A percentile compares a stretch with the other conserved stretches of the same genome.
Conservation (phyloP, 1,284 basidiomycete species). For the Ceratobasidium sp. region DNA sequence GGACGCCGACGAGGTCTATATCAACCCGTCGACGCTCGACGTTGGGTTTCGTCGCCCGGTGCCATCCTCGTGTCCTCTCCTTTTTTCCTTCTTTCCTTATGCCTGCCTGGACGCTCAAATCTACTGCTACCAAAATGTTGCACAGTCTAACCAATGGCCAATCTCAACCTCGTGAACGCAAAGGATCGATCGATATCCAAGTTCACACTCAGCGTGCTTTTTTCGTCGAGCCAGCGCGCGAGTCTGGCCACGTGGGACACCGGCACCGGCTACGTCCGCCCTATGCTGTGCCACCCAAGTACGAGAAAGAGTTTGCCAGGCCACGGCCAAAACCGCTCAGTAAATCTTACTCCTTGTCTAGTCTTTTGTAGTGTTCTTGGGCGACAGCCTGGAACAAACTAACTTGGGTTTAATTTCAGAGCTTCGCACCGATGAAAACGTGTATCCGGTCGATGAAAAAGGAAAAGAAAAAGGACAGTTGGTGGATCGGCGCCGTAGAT, state of each 20-base stretch:
- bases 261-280: neutral
- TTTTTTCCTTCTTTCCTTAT: slow-evolving; percentile 18
- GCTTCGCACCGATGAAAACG: neutral
- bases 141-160: neutral
- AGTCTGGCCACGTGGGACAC: neutral
- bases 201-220: slow-evolving; percentile 18
- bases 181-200: slow-evolving; percentile 15
- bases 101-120: slow-evolving; percentile 32
- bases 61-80: neutral
- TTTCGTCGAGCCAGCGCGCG: slow-evolving; percentile 10
- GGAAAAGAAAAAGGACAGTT: neutral
- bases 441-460: neutral
- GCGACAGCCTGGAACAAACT: neutral
- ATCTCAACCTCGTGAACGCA: neutral
- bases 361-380: slow-evolving; percentile 12
- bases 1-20: slow-evolving; percentile 23
- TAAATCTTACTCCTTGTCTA: slow-evolving; percentile 22
- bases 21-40: neutral
- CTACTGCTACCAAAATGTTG: neutral
- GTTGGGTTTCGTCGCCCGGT: slow-evolving; percentile 2
- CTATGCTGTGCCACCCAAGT: neutral
- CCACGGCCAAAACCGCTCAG: slow-evolving; percentile 23
- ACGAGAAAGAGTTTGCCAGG: neutral
- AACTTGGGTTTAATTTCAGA: neutral
- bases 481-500: slow-evolving; percentile 14